Evolutionary conservation across 495 filamentous ascomycete genomes (phyloP), one percentile per base, ranked within the genome.

Genomic region (Penicillium cosmopolitanum): DNA sequence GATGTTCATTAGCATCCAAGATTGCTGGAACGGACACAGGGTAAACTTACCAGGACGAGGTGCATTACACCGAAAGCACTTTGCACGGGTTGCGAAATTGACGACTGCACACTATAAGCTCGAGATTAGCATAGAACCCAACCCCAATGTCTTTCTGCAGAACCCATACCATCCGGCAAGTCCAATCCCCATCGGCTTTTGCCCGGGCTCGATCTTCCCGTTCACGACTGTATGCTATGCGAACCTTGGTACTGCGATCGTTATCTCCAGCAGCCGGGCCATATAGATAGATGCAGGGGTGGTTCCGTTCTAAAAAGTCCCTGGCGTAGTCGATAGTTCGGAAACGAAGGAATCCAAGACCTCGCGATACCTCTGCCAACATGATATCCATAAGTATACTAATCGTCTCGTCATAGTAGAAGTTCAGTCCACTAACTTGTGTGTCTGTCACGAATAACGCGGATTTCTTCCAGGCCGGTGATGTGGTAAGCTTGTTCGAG

Each of bases 31-130:
- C 7, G 16, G 16, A 16, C 16, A 19, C 16, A 19, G 3, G 50
- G 4, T 21, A 13, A 42, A 79, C 88, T 62, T 76, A 93, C 91
- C 85, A 51, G 85, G 83, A 61, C 85, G 83, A 18, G 86, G 87
- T 9, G 82, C 80, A 71, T 90, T 87, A 72, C 91, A 96, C 25
- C 88, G 84, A 65, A 87, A 91, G 71, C 91, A 96, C 44, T 85
- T 82, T 7, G 75, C 72, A 38, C 90, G 85, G 34, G 85, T 83
- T 0, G 89, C 79, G 58, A 85, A 94, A 67, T 95, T 96, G 44
- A 87, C 69, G 53, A 86, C 82, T 40, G 82, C 77, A 68, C 91
- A 94, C 91, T 95, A 54, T 2, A 31, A 15, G 50, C 19, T 15
- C 6, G 12, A 7, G 4, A 40, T 19, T 66, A 28, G 65, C 58